Base-by-base conservation (phyloP, 2,329 filamentous ascomycete genomes). In the Talaromyces sp. region DNA sequence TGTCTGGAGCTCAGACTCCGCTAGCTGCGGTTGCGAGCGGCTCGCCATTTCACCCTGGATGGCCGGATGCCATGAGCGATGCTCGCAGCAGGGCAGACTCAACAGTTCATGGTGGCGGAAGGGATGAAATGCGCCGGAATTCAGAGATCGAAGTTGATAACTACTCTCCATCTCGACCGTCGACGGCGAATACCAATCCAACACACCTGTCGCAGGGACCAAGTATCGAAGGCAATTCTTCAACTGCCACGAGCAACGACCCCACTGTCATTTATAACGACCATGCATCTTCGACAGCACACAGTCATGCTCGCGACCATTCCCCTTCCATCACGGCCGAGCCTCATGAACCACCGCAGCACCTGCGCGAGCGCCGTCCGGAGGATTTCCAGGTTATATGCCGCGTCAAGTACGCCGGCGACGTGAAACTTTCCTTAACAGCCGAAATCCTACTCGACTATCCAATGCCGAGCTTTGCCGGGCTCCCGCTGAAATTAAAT, bases 381-480 rank as follows among this genome's bases (percentile, higher is more conserved):
- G 91, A 96, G 65, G 95, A 99, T 70, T 82, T 97, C 58, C 95
- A 99, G 74, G 89, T 96, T 55, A 89, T 98, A 6, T 93, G 96
- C 69, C 89, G 93, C 65, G 93, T 96, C 62, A 87, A 87, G 59
- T 99, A 99, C 75, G 85, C 88, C 2, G 95, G 95, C 32, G 89
- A 97, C 70, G 84, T 99, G 61, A 87, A 88, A 66, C 84, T 99
- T 60, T 91, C 92, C 63, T 81, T 99, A 55, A 98, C 95, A 26
- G 93, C 95, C 0, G 93, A 98, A 76, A 96, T 99, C 49, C 81
- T 98, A 32, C 86, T 99, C 35, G 95, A 99, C 76, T 99, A 99
- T 73, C 95, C 95, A 0, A 98, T 98, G 91, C 93, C 93, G 46
- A 96, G 91, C 78, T 99, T 99, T 70, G 93, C 98, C 2, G 92